Percentiles rank a stretch among this genome's conserved stretches.
These are phyloP conservation scores for Dalechampia spathulata DNA, from an alignment of 441 rosid genomes.

Conservation along the genomic window DNA sequence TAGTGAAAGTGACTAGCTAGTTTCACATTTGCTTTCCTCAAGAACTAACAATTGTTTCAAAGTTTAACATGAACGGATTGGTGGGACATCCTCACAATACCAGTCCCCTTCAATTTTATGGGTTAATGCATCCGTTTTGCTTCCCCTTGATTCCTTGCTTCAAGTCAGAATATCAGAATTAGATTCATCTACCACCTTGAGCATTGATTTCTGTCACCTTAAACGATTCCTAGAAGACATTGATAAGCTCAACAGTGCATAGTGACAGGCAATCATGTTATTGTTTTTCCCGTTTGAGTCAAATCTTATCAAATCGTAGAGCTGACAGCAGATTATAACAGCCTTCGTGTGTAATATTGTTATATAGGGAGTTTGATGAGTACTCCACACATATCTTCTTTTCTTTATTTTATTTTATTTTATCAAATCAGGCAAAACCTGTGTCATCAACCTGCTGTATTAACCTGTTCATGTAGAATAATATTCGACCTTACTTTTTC, in stretches of 20 bases:
- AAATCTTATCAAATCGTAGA: constrained; percentile 18
- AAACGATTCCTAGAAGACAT: no score
- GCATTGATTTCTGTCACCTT: constrained; percentile 20
- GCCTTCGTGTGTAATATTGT: constrained; percentile 28
- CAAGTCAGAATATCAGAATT: constrained; percentile 28
- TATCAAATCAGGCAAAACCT: no score
- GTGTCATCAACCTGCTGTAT: constrained; percentile 23
- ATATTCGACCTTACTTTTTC: constrained; percentile 15
- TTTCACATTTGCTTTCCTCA: constrained; percentile 13
- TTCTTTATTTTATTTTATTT: no score
- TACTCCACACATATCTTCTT: no score
- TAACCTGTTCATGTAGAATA: constrained; percentile 29
- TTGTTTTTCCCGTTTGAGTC: constrained; percentile 20
- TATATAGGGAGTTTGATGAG: constrained; percentile 23
- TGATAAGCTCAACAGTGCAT: constrained; percentile 20
- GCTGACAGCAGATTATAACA: constrained; percentile 28
- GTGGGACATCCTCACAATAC: constrained; percentile 10
- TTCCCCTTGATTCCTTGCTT: constrained; percentile 11
- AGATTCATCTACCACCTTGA: constrained; percentile 12
- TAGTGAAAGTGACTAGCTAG: constrained; percentile 83
- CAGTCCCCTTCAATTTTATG: constrained; percentile 19
- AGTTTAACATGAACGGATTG: constrained; percentile 22
- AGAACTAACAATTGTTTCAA: no score
- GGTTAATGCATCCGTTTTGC: constrained; percentile 15
- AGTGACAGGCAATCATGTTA: constrained; percentile 19